These are phyloP conservation scores for Nakaseomyces uthaithaninus DNA, from an alignment of 1,139 yeast species.

Conservation along the genomic window DNA sequence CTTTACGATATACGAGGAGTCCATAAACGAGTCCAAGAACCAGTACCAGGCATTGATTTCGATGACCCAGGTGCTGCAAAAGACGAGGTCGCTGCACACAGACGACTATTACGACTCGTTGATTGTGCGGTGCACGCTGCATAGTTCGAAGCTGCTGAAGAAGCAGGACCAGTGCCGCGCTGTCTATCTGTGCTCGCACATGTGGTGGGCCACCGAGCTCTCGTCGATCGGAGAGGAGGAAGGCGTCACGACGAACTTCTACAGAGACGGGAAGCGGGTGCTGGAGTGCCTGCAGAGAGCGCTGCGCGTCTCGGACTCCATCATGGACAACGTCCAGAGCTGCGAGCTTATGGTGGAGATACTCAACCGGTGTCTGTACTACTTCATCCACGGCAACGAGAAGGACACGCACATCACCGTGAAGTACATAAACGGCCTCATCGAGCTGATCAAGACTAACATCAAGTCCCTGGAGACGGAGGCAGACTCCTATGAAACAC, in stretches of 20 bases:
- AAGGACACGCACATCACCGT: slow-evolving; percentile 63
- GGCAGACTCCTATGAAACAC: slow-evolving; percentile 13
- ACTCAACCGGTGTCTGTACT: slow-evolving; percentile 74
- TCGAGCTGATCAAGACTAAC: slow-evolving; percentile 75
- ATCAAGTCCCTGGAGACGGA: slow-evolving; percentile 46
- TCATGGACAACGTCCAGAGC: slow-evolving; percentile 51
- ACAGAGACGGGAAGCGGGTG: slow-evolving; percentile 50
- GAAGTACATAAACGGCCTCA: slow-evolving; percentile 74
- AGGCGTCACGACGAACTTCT: slow-evolving; percentile 30
- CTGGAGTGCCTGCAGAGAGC: slow-evolving; percentile 68
- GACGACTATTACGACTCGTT: slow-evolving; percentile 52
- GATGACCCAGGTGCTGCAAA: slow-evolving; percentile 53
- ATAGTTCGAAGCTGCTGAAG: slow-evolving; percentile 80
- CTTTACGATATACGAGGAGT: slow-evolving; percentile 80
- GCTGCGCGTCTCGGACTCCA: slow-evolving; percentile 82
- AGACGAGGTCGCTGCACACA: slow-evolving; percentile 30
- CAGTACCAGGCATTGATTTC: slow-evolving; percentile 42
- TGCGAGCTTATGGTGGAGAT: slow-evolving; percentile 84
- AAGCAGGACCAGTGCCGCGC: slow-evolving; percentile 94
- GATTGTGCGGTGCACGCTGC: slow-evolving; percentile 76
- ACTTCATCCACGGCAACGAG: slow-evolving; percentile 73
- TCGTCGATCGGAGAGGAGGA: slow-evolving; percentile 43
- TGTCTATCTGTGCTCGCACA: slow-evolving; percentile 77
- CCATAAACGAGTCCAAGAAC: slow-evolving; percentile 52
- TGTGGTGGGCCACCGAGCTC: slow-evolving; percentile 86